phyloP scores from a whole-genome alignment of 1,139 yeast genomes.

The Scheffersomyces titani region DNA sequence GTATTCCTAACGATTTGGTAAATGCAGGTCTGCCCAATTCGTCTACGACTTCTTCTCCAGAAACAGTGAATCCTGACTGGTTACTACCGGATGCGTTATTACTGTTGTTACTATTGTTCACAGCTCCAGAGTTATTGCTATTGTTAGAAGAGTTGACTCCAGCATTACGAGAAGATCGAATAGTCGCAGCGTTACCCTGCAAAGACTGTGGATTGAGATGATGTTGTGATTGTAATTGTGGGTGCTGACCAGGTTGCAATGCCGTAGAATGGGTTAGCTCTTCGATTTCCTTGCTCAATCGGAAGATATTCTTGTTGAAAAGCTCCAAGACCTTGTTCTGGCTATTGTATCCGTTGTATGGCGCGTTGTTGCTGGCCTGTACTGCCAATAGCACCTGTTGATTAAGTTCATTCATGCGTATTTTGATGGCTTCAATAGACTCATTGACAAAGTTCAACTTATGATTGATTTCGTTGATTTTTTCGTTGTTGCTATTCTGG shows the following conservation, averaged over 20 bases:
- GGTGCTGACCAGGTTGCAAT: neutral
- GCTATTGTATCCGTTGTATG: conserved; percentile 2
- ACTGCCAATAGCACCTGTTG: conserved; percentile 12
- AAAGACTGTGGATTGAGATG: neutral
- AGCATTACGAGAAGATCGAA: neutral
- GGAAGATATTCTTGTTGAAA: conserved; percentile 23
- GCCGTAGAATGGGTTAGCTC: conserved; percentile 8
- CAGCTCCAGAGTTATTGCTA: neutral
- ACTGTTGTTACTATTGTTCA: neutral
- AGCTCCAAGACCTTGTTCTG: conserved; percentile 17
- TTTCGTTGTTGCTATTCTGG: conserved; percentile 22
- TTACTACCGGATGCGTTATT: neutral
- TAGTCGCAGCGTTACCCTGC: neutral
- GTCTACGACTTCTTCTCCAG: neutral
- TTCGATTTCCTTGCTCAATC: conserved; percentile 27
- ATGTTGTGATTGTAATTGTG: conserved; percentile 7
- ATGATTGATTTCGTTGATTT: conserved; percentile 23
- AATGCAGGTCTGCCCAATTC: neutral
- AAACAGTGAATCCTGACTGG: neutral
- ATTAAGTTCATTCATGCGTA: conserved; percentile 10
- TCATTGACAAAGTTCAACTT: conserved; percentile 28
- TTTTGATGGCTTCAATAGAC: conserved; percentile 18
- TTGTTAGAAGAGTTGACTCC: neutral
- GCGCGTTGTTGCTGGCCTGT: conserved; percentile 6
- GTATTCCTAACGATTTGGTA: neutral